Evolutionary conservation across 1,139 yeast genomes (phyloP).

Genomic region (Yamadazyma sp.): DNA sequence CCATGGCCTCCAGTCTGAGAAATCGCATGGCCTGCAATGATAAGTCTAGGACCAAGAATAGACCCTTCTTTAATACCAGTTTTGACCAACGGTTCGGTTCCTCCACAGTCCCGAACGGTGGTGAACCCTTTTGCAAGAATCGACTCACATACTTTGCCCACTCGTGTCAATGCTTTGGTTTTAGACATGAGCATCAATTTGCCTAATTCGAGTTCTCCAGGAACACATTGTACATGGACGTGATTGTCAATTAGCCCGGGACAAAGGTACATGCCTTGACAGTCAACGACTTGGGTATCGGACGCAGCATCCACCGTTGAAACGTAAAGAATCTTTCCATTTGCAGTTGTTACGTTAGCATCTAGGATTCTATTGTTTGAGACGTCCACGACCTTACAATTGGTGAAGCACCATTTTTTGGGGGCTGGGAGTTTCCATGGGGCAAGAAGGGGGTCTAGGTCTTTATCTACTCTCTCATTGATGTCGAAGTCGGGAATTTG

Average conservation of each 20-base stretch:
- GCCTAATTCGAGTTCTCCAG: conserved; percentile 19
- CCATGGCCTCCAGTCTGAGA: conserved; percentile 27
- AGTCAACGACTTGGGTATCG: conserved; percentile 15
- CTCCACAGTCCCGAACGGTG: conserved; percentile 23
- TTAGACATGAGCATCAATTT: conserved; percentile 16
- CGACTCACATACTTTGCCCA: conserved; percentile 13
- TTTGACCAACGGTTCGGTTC: conserved; percentile 17
- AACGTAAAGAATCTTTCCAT: conserved; percentile 14
- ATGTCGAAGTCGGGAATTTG: conserved; percentile 20
- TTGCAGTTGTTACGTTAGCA: conserved; percentile 14
- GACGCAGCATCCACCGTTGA: background rate
- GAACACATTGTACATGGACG: conserved; percentile 20
- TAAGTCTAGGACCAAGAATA: conserved; percentile 20
- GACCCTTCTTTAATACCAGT: conserved; percentile 21
- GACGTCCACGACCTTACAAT: conserved; percentile 18
- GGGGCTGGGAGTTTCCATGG: conserved; percentile 21
- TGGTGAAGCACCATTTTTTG: conserved; percentile 15
- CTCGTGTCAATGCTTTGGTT: conserved; percentile 18
- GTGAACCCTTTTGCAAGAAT: conserved; percentile 23
- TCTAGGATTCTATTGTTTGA: conserved; percentile 13
- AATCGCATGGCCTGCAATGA: conserved; percentile 20
- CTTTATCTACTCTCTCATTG: conserved; percentile 21
- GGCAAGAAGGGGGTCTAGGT: conserved; percentile 13
- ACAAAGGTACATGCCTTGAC: conserved; percentile 19
- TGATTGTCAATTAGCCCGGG: conserved; percentile 24